A percentile compares a stretch with the other conserved stretches of the same genome.
These are phyloP conservation scores for Penicillium sp. DNA, from an alignment of 2,329 filamentous ascomycete genomes.

Conservation along the genomic window DNA sequence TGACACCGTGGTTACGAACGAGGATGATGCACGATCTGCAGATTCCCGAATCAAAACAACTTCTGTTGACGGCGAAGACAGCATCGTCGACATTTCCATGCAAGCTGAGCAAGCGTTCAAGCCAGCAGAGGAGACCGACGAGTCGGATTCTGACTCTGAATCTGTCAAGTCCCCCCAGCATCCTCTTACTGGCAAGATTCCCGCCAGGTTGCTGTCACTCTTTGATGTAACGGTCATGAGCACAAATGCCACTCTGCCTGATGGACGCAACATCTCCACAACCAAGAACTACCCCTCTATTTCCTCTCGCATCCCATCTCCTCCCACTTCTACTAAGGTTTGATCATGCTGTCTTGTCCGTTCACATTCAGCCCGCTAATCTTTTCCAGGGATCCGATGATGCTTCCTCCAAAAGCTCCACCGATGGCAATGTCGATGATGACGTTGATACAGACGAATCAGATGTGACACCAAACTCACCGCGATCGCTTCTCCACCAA, in stretches of 20 bases:
- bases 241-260: slow-evolving; percentile 58
- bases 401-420: slow-evolving; percentile 5
- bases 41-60: slow-evolving; percentile 70
- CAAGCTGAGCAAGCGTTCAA: slow-evolving; percentile 53
- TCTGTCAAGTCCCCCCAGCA: slow-evolving; percentile 44
- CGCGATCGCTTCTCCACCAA: slow-evolving; percentile 63
- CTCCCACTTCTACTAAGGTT: slow-evolving; percentile 21
- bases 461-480: slow-evolving; percentile 6
- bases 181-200: slow-evolving; percentile 58
- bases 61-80: slow-evolving; percentile 84
- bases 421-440: slow-evolving; percentile 26
- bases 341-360: background rate
- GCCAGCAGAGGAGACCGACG: slow-evolving; percentile 16
- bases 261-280: slow-evolving; percentile 62
- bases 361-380: background rate
- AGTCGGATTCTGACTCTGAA: slow-evolving; percentile 11
- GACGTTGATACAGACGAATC: slow-evolving; percentile 33
- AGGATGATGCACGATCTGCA: slow-evolving; percentile 61
- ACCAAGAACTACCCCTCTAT: slow-evolving; percentile 56
- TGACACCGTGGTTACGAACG: slow-evolving; percentile 65
- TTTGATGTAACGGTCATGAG: slow-evolving; percentile 73
- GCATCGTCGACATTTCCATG: slow-evolving; percentile 87
- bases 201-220: slow-evolving; percentile 61
- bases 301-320: slow-evolving; percentile 44
- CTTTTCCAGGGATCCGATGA: background rate